These are phyloP conservation scores for Fusarium sp. DNA, from an alignment of 2,329 filamentous ascomycete genomes.

Conservation along the genomic window DNA sequence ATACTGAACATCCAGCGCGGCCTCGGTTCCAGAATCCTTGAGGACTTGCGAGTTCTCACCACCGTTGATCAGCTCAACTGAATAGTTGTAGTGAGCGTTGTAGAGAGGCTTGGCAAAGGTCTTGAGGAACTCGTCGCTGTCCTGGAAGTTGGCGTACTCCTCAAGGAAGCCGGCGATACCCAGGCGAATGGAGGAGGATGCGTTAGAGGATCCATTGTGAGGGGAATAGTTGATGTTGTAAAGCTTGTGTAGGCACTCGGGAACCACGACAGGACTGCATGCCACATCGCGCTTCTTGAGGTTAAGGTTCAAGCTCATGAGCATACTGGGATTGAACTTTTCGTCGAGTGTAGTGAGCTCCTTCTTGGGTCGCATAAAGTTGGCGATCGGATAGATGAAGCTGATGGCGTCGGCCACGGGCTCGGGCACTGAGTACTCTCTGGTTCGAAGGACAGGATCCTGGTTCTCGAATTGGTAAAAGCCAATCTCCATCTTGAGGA, in stretches of 20 bases:
- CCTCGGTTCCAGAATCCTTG: conserved; percentile 56
- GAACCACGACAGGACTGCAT: conserved; percentile 51
- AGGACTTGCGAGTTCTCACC: conserved; percentile 57
- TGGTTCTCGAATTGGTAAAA: conserved; percentile 56
- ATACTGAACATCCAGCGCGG: conserved; percentile 62
- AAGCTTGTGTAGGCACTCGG: conserved; percentile 56
- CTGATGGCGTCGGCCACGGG: conserved; percentile 53
- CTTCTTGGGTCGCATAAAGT: conserved; percentile 60
- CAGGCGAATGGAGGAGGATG: conserved; percentile 52
- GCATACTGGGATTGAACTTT: conserved; percentile 9
- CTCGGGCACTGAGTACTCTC: conserved; percentile 58
- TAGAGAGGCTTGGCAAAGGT: conserved; percentile 52
- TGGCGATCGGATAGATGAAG: conserved; percentile 61
- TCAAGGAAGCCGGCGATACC: conserved; percentile 64
- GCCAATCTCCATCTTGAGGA: conserved; percentile 56
- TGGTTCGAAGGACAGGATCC: conserved; percentile 56
- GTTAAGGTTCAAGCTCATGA: conserved; percentile 15
- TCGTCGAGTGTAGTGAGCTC: conserved; percentile 37
- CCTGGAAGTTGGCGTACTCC: conserved; percentile 58
- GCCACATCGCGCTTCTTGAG: conserved; percentile 42
- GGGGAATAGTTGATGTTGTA: conserved; percentile 59
- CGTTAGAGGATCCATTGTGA: conserved; percentile 45
- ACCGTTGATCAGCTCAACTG: conserved; percentile 56
- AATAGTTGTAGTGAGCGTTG: conserved; percentile 54
- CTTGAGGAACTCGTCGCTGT: conserved; percentile 55